Conservation (phyloP, 2,329 filamentous ascomycete genomes). For the Colletotrichum musicola region DNA sequence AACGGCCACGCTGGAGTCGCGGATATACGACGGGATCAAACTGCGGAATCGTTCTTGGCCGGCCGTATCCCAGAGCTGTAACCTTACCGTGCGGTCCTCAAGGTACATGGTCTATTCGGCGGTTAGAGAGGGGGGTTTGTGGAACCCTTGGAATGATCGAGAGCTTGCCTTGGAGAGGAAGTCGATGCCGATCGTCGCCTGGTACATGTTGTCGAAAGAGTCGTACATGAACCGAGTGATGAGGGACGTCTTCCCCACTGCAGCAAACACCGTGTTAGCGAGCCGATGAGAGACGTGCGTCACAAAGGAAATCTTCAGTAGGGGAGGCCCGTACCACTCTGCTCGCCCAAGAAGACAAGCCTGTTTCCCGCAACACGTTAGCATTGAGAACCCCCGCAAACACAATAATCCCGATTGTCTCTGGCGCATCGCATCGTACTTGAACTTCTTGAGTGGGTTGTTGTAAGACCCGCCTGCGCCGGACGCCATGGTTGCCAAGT, state of each 20-base stretch:
- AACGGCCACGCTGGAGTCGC: constrained; percentile 96
- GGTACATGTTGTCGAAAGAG: constrained; percentile 99
- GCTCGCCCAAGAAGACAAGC: constrained; percentile 97
- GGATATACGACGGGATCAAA: constrained; percentile 97
- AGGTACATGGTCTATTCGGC: constrained; percentile 91
- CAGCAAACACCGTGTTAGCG: constrained; percentile 26
- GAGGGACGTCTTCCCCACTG: constrained; percentile 97
- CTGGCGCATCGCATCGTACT: constrained; percentile 66
- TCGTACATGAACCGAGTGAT: constrained; percentile 99
- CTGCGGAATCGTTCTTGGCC: constrained; percentile 98
- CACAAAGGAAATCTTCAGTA: constrained; percentile 31
- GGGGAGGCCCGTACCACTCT: constrained; percentile 81
- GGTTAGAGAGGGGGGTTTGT: constrained; percentile 3
- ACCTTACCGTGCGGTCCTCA: constrained; percentile 95
- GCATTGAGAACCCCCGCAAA: constrained; percentile 15
- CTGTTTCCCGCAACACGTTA: constrained; percentile 59
- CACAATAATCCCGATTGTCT: not conserved
- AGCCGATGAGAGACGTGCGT: not conserved
- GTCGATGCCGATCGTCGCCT: constrained; percentile 99
- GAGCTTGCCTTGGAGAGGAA: constrained; percentile 91
- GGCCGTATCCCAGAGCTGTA: constrained; percentile 98
- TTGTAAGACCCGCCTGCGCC: constrained; percentile 86
- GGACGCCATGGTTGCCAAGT: constrained; percentile 73
- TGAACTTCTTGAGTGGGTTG: constrained; percentile 99
- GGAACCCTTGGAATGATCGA: constrained; percentile 13